A percentile compares a stretch with the other conserved stretches of the same genome.
phyloP scores from a whole-genome alignment of 2,329 filamentous ascomycete species.

The Fusarium coffeatum region DNA sequence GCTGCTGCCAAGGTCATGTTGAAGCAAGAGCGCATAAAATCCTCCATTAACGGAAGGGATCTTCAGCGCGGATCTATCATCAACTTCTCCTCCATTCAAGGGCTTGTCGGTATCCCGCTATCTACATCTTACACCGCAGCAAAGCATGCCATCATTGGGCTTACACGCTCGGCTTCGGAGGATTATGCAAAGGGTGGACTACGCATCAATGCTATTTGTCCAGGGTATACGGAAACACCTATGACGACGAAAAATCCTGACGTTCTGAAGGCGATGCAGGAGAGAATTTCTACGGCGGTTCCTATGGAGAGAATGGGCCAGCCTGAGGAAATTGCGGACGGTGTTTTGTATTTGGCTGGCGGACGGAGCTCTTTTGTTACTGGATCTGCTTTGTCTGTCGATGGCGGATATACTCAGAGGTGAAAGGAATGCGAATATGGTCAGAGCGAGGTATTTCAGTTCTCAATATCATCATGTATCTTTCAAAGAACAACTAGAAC shows the following conservation, averaged over 20 bases:
- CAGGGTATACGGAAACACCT: constrained; percentile 49
- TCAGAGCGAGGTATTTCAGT: no score
- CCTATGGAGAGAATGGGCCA: constrained; percentile 47
- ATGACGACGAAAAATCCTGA: constrained; percentile 46
- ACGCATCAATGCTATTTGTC: constrained; percentile 53
- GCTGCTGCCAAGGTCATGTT: constrained; percentile 57
- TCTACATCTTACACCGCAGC: constrained; percentile 37
- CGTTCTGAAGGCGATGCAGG: constrained; percentile 46
- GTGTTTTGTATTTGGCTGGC: constrained; percentile 44
- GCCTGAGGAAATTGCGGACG: constrained; percentile 47
- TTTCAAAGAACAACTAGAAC: no score
- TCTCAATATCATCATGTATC: no score
- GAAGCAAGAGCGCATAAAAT: constrained; percentile 55
- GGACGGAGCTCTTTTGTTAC: constrained; percentile 41
- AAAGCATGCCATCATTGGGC: constrained; percentile 36
- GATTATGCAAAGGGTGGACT: constrained; percentile 56
- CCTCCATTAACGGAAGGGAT: constrained; percentile 47
- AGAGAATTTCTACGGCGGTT: constrained; percentile 37
- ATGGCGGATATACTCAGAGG: constrained; percentile 36
- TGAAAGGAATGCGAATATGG: background rate
- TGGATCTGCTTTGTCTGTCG: constrained; percentile 33
- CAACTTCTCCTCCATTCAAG: constrained; percentile 38
- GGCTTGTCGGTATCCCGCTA: constrained; percentile 26
- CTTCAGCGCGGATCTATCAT: constrained; percentile 35
- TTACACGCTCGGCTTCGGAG: constrained; percentile 52